Base-by-base conservation (phyloP, 2,329 filamentous ascomycete species). In the Pseudogymnoascus sp. region DNA sequence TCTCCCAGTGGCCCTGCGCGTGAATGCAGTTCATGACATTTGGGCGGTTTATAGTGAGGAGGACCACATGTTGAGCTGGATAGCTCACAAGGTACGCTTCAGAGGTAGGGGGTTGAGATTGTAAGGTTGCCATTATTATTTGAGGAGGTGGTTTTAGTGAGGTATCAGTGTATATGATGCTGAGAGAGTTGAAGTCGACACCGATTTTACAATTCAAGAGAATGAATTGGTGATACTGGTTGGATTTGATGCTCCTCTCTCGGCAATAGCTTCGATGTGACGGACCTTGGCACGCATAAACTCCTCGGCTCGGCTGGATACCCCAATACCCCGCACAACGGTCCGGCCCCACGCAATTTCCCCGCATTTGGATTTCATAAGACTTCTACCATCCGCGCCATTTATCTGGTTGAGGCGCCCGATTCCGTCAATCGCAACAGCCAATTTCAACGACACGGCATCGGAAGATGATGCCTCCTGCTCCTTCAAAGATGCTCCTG, bases 41-140 rank as follows among this genome's bases (percentile, higher is more conserved):
- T 23, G 67, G 80, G 0, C 82, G 80, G 72, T 83, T 79, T 70
- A 86, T 77, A 2, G 81, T 84, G 13, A 84, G 76, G 45, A 85
- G 77, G 7, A 86, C 74, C 58, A 85, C 72, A 66, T 82, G 76
- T 2, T 77, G 76, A 0, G 69, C 66, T 0, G 83, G 83, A 64
- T 80, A 83, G 45, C 61, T 38, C 45, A 69, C 61, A 15, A 65
- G 9, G 60, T 67, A 69, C 33, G 62, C 61, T 5, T 62, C 57
- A 21, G 61, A 21, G 3, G 66, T 65, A 45, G 61, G 60, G 18
- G 60, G 62, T 55, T 56, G 52, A 56, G 64, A 61, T 23, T 41
- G 38, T 23, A 57, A 35, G 19, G 60, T 48, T 35, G 63, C 57
- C 64, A 65, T 65, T 26, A 13, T 61, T 37, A 52, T 21, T 33